These are phyloP conservation scores for Aspergillus kassunensis DNA, from an alignment of 495 filamentous ascomycete species.

Conservation along the genomic window DNA sequence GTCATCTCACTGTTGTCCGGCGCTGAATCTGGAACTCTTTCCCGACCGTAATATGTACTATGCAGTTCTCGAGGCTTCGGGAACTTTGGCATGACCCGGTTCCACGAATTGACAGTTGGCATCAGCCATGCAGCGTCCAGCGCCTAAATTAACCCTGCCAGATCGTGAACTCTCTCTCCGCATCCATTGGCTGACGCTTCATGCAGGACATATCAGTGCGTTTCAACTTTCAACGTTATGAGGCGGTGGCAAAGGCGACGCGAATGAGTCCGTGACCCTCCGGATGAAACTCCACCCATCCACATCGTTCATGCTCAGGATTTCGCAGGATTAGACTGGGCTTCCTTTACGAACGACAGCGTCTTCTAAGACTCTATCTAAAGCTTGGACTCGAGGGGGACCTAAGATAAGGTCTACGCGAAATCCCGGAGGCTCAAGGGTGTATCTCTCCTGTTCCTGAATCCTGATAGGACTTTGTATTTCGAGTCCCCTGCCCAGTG, in stretches of 20 bases:
- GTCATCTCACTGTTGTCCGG: no score
- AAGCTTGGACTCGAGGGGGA: background rate
- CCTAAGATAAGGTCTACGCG: background rate
- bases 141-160: background rate
- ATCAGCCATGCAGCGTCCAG: background rate
- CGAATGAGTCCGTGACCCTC: background rate
- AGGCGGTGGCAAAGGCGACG: slow-evolving; percentile 3
- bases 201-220: slow-evolving; percentile 13
- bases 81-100: background rate
- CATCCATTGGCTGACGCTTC: slow-evolving; percentile 2
- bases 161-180: background rate
- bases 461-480: no score
- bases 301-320: background rate
- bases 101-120: slow-evolving; percentile 1
- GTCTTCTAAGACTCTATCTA: background rate
- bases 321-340: background rate
- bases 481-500: no score
- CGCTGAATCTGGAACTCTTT: background rate
- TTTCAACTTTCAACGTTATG: slow-evolving; percentile 15
- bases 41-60: background rate
- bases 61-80: background rate
- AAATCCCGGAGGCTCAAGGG: background rate
- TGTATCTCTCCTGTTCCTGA: no score
- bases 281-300: background rate
- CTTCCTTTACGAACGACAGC: background rate